Evolutionary conservation across 2,329 filamentous ascomycete genomes (phyloP).

Genomic region (Penicillium italicum): DNA sequence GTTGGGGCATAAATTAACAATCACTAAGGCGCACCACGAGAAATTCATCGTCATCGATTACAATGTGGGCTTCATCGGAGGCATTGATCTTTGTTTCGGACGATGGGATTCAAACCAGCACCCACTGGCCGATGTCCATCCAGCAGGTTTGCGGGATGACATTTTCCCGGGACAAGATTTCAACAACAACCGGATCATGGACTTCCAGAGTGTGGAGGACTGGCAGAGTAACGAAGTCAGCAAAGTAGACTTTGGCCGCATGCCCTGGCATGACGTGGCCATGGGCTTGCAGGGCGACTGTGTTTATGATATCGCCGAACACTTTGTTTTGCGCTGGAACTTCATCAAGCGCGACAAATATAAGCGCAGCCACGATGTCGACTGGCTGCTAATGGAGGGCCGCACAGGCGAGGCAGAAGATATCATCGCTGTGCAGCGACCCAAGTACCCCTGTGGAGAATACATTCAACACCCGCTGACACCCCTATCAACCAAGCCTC

Average conservation of each 20-base stretch:
- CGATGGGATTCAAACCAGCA: slow-evolving; percentile 90
- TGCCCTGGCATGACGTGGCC: slow-evolving; percentile 97
- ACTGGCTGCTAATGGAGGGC: slow-evolving; percentile 79
- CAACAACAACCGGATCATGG: slow-evolving; percentile 95
- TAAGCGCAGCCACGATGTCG: slow-evolving; percentile 77
- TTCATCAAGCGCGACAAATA: slow-evolving; percentile 97
- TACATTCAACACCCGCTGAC: slow-evolving; percentile 77
- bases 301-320: slow-evolving; percentile 91
- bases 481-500: slow-evolving; percentile 63
- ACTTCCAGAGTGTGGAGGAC: slow-evolving; percentile 84
- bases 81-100: slow-evolving; percentile 91
- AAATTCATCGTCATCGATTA: slow-evolving; percentile 97
- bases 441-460: slow-evolving; percentile 81
- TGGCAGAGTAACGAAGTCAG: slow-evolving; percentile 92
- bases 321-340: slow-evolving; percentile 94
- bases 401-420: slow-evolving; percentile 76
- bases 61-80: slow-evolving; percentile 84
- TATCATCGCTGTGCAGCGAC: slow-evolving; percentile 80
- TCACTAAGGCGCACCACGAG: slow-evolving; percentile 74
- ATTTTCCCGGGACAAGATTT: slow-evolving; percentile 96
- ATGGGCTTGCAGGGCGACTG: slow-evolving; percentile 88
- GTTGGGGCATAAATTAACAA: slow-evolving; percentile 4
- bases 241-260: slow-evolving; percentile 86
- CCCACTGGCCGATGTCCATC: slow-evolving; percentile 80
- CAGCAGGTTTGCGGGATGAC: slow-evolving; percentile 74